Evolutionary conservation across 1,284 basidiomycete species (phyloP), one percentile per base, ranked within the genome.

Genomic region (Trametes polyzona): DNA sequence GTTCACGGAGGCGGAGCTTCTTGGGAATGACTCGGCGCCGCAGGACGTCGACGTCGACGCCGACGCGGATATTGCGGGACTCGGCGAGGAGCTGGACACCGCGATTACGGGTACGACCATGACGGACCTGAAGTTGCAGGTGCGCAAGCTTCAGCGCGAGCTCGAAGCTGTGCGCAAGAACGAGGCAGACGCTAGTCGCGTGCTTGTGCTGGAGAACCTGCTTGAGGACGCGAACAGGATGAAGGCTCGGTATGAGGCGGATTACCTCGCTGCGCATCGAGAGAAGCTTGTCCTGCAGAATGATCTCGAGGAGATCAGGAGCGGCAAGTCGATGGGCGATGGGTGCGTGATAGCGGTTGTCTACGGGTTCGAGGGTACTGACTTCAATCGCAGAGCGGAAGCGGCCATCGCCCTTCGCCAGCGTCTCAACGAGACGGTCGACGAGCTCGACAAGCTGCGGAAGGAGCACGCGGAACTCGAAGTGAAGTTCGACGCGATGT

Each of bases 221-320:
- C 78, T 98, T 48, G 92, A 95, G 49, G 96, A 98, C 67, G 90
- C 95, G 32, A 94, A 92, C 63, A 81, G 90, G 61, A 90, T 93
- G 85, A 96, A 96, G 76, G 79, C 85, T 33, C 81, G 93, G 26
- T 98, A 98, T 67, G 95, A 98, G 73, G 77, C 79, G 12, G 95
- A 98, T 70, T 97, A 96, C 70, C 78, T 98, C 10, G 81, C 85
- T 3, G 89, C 90, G 24, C 93, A 96, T 71, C 80, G 93, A 24
- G 90, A 92, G 73, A 91, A 90, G 70, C 80, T 97, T 23, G 80
- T 92, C 3, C 72, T 96, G 26, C 87, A 93, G 69, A 86, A 87
- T 47, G 83, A 94, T 68, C 74, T 98, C 61, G 95, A 98, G 66
- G 90, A 94, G 69, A 95, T 98, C 64, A 78, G 92, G 44, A 91